phyloP scores from a whole-genome alignment of 148 eudicot species.

The Pharnaceum exiguum region DNA sequence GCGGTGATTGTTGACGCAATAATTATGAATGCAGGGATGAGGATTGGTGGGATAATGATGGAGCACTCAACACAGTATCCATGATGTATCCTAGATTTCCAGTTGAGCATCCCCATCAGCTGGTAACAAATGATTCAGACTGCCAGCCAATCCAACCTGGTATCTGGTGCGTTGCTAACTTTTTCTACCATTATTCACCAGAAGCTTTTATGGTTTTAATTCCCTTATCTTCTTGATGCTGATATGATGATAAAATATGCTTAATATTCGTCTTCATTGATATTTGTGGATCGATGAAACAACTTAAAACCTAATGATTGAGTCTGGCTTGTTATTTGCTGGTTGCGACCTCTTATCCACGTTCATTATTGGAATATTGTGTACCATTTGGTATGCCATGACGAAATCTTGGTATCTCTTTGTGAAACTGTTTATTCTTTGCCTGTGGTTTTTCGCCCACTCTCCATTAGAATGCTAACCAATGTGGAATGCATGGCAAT shows the following conservation, averaged over 20 bases:
- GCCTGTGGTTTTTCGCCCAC: too few relatives aligned
- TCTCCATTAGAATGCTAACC: too few relatives aligned
- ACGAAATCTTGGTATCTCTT: too few relatives aligned
- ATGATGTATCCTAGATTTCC: conserved; percentile 93
- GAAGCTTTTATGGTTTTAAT: too few relatives aligned
- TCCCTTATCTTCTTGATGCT: too few relatives aligned
- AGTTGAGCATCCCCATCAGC: conserved; percentile 60
- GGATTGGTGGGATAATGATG: conserved; percentile 99
- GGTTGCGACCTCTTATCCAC: neutral
- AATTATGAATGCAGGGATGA: conserved; percentile 59
- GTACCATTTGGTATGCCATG: too few relatives aligned
- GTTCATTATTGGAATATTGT: too few relatives aligned
- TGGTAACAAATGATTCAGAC: conserved; percentile 66
- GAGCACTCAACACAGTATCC: conserved; percentile 83
- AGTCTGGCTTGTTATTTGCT: neutral
- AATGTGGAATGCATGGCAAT: too few relatives aligned
- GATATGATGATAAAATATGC: too few relatives aligned
- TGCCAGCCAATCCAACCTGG: conserved; percentile 82
- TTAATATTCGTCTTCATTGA: too few relatives aligned
- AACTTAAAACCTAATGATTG: neutral
- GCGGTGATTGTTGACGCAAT: neutral
- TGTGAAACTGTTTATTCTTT: too few relatives aligned
- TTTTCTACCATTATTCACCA: neutral
- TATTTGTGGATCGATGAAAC: neutral
- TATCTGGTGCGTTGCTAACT: conserved; percentile 51